Evolutionary conservation across 2,329 filamentous ascomycete species (phyloP).

Genomic region (Penicillium crustosum): DNA sequence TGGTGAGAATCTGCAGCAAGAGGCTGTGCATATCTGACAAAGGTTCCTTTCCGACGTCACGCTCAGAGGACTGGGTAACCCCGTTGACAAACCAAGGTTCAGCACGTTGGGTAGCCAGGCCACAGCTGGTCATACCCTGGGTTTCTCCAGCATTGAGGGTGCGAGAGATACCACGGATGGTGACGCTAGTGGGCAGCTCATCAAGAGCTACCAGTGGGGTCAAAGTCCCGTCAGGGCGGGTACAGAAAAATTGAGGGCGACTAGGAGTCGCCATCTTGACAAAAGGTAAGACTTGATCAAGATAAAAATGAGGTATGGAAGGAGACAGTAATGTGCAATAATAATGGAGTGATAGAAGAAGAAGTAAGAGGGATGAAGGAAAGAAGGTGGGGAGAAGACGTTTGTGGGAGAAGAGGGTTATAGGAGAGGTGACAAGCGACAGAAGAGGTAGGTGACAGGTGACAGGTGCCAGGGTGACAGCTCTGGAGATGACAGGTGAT

Average conservation of each 20-base stretch:
- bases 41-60: not conserved
- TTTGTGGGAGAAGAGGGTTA: not conserved
- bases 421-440: not conserved
- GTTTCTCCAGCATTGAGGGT: slow-evolving; percentile 39
- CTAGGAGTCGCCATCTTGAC: slow-evolving; percentile 27
- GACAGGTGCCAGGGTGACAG: not conserved
- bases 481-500: not conserved
- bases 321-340: not conserved
- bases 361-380: slow-evolving; percentile 11
- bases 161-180: slow-evolving; percentile 41
- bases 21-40: slow-evolving; percentile 20
- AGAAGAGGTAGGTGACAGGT: not conserved
- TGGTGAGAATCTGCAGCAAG: slow-evolving; percentile 22
- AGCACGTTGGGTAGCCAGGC: slow-evolving; percentile 32
- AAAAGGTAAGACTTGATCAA: not conserved
- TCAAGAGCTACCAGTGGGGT: slow-evolving; percentile 48
- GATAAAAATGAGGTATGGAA: not conserved
- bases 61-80: not conserved
- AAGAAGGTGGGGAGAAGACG: slow-evolving; percentile 8
- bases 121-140: slow-evolving; percentile 46
- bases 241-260: slow-evolving; percentile 45
- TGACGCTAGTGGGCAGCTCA: slow-evolving; percentile 43
- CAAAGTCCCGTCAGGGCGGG: slow-evolving; percentile 42
- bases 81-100: slow-evolving; percentile 40
- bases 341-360: not conserved